Evolutionary conservation across 371 early-diverging fungal species (phyloP), one percentile per base, ranked within the genome.

Genomic region (Sporodiniella umbellata): DNA sequence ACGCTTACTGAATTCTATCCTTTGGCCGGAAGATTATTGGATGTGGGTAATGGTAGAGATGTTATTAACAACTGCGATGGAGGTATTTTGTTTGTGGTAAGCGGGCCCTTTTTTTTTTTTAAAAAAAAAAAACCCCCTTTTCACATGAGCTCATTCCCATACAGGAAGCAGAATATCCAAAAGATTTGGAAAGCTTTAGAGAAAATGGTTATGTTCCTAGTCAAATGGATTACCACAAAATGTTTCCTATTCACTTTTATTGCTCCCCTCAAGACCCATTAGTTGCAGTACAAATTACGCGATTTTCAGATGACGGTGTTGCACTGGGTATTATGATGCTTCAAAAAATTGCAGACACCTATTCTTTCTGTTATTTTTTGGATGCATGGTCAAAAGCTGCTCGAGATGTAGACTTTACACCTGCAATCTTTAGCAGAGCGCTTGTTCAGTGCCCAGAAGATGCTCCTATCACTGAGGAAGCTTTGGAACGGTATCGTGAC

Each of bases 191-290:
- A 18, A 37, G 21, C 2, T 67, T 62, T 33, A 51, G 38, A 33
- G 30, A 51, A 21, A 44, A 52, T 21, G 71, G 71, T 5, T 71
- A 71, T 48, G 25, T 71, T 14, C 68, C 71, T 0, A 64, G 38
- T 42, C 64, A 64, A 37, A 53, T 71, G 56, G 71, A 71, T 33
- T 71, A 71, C 39, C 68, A 71, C 33, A 59, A 51, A 28, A 54
- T 71, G 56, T 67, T 71, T 31, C 68, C 71, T 19, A 66, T 71
- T n/a, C 71, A 71, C 31, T 71, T 71, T 35, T 71, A 71, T 24
- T 54, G 54, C 12, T 54, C 58, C 0, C 35, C 60, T 2, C 45
- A 62, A 31, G 71, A 71, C 25, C 71, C 71, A 6, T 46, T 71
- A 19, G 30, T 71, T 2, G 71, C 64, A 3, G 33, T 71, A 8